A percentile compares a stretch with the other conserved stretches of the same genome.
These are phyloP conservation scores for Sphagnurus paluster DNA, from an alignment of 1,284 basidiomycete species.

Conservation along the genomic window DNA sequence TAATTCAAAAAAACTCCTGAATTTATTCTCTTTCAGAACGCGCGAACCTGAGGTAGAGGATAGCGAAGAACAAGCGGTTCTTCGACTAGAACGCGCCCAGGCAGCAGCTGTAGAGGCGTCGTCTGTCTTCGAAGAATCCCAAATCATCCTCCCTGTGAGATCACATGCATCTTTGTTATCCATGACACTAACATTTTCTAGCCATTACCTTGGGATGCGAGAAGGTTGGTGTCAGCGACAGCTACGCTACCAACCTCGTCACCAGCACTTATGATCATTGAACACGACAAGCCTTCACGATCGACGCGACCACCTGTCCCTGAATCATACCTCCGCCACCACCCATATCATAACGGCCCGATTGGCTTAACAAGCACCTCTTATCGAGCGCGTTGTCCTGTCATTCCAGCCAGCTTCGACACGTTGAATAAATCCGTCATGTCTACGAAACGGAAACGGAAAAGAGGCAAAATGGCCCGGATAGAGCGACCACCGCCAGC, in stretches of 20 bases:
- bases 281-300: constrained; percentile 28
- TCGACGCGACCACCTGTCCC: constrained; percentile 37
- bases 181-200: neutral
- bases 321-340: constrained; percentile 22
- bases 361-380: constrained; percentile 11
- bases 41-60: constrained; percentile 49
- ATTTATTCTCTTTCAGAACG: constrained; percentile 29
- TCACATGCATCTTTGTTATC: neutral
- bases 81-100: constrained; percentile 36
- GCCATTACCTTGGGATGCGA: constrained; percentile 7
- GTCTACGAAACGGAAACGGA: constrained; percentile 18
- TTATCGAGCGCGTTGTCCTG: constrained; percentile 19
- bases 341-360: constrained; percentile 28
- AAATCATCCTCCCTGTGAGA: constrained; percentile 7
- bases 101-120: constrained; percentile 38
- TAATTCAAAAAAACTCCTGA: neutral
- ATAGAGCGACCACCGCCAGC: constrained; percentile 29
- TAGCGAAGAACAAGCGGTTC: constrained; percentile 34
- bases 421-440: constrained; percentile 2
- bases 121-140: constrained; percentile 26
- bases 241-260: constrained; percentile 9
- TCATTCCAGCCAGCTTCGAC: constrained; percentile 20
- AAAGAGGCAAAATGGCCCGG: constrained; percentile 9
- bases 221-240: constrained; percentile 11
- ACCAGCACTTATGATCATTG: constrained; percentile 29